Base-by-base conservation (phyloP, 108 stramenopile species). In the Pseudonitzschia multiseries region DNA sequence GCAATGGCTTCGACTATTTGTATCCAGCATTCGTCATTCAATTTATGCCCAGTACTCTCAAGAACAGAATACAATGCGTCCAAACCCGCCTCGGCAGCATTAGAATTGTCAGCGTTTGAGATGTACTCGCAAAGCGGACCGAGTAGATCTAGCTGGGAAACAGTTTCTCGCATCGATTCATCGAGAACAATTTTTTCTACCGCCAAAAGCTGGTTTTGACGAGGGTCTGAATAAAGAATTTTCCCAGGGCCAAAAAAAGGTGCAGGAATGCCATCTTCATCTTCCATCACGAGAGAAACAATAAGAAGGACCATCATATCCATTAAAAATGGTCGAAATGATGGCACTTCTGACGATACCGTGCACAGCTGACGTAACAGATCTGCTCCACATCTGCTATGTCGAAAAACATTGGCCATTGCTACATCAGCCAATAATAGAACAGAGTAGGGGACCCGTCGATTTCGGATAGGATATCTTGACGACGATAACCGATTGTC, bases 111-210 rank as follows among this genome's bases (percentile, higher is more conserved):
- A 24, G 83, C 79, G n/a, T 68, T 48, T 43, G 69, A 64, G 33
- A 95, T 85, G 12, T 78, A 87, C 8, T 83, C 68, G 67, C 94
- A 91, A 22, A 95, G 81, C 28, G 90, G 90, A 32, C 69, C 72
- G 36, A 95, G 64, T 48, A 95, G 52, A 54, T 74, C 78, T 28
- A 57, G 56, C 28, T 82, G 84, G 22, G 80, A 72, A 40, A 79
- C 61, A 29, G 33, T 14, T 46, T 57, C 63, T 26, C 18, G 36
- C 0, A 40, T 52, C 24, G 46, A 27, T 36, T 66, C 65, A 24
- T 72, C 61, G 14, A 8, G 13, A 28, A 50, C 51, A 15, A 41
- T 48, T 59, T 59, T 63, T 65, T 84, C 83, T 20, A 73, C 74
- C 28, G 78, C 80, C 75, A 81, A 69, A 28, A 73, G 72, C 61